A percentile compares a stretch with the other conserved stretches of the same genome.
phyloP scores from a whole-genome alignment of 2,329 filamentous ascomycete species.

The Beauveria caledonica region DNA sequence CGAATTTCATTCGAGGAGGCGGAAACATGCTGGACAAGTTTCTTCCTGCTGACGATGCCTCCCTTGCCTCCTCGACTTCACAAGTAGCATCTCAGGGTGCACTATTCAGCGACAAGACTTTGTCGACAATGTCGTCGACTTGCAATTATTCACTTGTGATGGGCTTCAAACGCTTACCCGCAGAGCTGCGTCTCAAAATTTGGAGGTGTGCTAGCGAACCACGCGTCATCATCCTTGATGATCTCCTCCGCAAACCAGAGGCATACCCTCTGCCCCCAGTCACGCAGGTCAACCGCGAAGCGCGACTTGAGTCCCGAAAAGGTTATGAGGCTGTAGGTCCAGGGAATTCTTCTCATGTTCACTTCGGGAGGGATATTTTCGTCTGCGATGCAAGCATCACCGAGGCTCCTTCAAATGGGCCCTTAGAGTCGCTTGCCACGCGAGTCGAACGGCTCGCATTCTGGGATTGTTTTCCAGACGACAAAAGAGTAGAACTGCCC shows the following conservation, averaged over 20 bases:
- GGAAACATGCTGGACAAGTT: not conserved
- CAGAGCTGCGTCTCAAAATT: conserved; percentile 30
- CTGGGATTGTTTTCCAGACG: conserved; percentile 33
- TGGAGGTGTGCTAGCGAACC: conserved; percentile 30
- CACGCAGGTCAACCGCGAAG: conserved; percentile 28
- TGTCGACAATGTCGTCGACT: not conserved
- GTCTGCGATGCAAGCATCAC: conserved; percentile 30
- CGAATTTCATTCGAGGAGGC: no score
- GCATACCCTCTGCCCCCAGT: conserved; percentile 28
- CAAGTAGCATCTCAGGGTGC: not conserved
- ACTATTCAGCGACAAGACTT: no score
- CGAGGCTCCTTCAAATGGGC: conserved; percentile 23
- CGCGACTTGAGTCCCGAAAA: conserved; percentile 25
- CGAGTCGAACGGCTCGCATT: conserved; percentile 28
- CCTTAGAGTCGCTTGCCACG: conserved; percentile 26
- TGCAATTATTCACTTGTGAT: conserved; percentile 3
- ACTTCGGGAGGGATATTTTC: conserved; percentile 29
- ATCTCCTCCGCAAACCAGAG: conserved; percentile 22
- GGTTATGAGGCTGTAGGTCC: conserved; percentile 27
- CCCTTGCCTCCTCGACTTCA: not conserved
- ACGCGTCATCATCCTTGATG: conserved; percentile 27
- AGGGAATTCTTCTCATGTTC: conserved; percentile 24
- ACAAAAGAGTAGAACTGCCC: conserved; percentile 26
- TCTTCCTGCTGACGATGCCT: not conserved
- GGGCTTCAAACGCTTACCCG: conserved; percentile 24